Evolutionary conservation across 129 eudicot species (phyloP).

Genomic region (Scalesia atractyloides): DNA sequence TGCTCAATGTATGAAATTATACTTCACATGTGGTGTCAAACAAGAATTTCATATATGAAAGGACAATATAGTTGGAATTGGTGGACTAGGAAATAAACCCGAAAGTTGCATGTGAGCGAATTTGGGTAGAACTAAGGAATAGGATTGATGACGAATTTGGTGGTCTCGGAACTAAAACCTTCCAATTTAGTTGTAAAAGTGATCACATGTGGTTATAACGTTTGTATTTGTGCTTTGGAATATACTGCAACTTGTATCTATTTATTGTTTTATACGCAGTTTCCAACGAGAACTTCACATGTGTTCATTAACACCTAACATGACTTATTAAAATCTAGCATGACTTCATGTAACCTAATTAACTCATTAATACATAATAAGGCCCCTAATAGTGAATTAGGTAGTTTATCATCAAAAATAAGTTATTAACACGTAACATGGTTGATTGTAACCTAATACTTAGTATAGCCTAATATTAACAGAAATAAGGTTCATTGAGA

Average conservation of each 20-base stretch:
- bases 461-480: too few relatives aligned
- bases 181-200: too few relatives aligned
- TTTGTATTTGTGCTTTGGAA: neutral
- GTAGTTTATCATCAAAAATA: neutral
- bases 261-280: too few relatives aligned
- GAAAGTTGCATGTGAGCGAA: neutral
- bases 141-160: neutral
- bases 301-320: too few relatives aligned
- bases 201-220: too few relatives aligned
- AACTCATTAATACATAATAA: too few relatives aligned
- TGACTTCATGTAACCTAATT: too few relatives aligned
- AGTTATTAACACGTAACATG: neutral
- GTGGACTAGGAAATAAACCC: neutral
- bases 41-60: neutral
- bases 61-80: neutral
- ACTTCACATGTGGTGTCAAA: neutral
- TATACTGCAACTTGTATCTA: too few relatives aligned
- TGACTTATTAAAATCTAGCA: too few relatives aligned
- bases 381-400: neutral
- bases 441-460: too few relatives aligned
- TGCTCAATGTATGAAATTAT: neutral
- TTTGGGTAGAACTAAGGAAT: neutral
- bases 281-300: too few relatives aligned
- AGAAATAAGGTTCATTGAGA: neutral
- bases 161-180: too few relatives aligned